A percentile compares a stretch with the other conserved stretches of the same genome.
Evolutionary conservation across 345 rosid genomes (phyloP).

Genomic region (Trapa bicornis): DNA sequence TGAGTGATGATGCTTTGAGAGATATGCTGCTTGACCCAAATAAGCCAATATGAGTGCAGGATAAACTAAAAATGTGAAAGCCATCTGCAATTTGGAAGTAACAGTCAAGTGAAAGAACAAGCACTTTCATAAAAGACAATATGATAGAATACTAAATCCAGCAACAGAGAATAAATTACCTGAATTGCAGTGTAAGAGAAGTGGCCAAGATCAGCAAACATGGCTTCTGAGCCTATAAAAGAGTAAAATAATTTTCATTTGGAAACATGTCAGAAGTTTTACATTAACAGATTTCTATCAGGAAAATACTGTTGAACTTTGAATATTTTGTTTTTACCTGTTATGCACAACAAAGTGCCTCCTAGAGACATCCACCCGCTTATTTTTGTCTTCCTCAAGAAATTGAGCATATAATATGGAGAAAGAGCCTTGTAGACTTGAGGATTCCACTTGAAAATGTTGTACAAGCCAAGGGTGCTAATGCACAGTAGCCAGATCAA

Average conservation of each 20-base stretch:
- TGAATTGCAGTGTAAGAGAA: slow-evolving; percentile 24
- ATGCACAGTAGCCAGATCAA: slow-evolving; percentile 14
- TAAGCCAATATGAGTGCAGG: slow-evolving; percentile 18
- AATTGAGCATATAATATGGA: slow-evolving; percentile 15
- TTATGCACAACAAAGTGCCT: slow-evolving; percentile 15
- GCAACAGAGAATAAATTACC: slow-evolving; percentile 3
- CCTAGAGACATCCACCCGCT: slow-evolving; percentile 21
- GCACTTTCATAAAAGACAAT: not conserved
- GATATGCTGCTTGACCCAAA: slow-evolving; percentile 19
- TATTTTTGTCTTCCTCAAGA: slow-evolving; percentile 13
- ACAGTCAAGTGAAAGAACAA: not conserved
- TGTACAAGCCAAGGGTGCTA: slow-evolving; percentile 14
- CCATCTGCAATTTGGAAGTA: slow-evolving; percentile 10
- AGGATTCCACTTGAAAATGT: slow-evolving; percentile 16
- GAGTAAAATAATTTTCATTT: not conserved
- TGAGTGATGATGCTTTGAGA: slow-evolving; percentile 9
- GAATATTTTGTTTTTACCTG: slow-evolving; percentile 6
- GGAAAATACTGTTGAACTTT: no score
- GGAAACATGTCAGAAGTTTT: not conserved
- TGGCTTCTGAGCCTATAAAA: slow-evolving; percentile 86
- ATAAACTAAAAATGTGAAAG: slow-evolving; percentile 16
- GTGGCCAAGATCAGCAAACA: slow-evolving; percentile 99
- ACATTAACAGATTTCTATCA: not conserved
- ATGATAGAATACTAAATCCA: not conserved
- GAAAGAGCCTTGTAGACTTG: slow-evolving; percentile 11